Evolutionary conservation across 345 rosid species (phyloP).

Genomic region (Acer yangbiense): DNA sequence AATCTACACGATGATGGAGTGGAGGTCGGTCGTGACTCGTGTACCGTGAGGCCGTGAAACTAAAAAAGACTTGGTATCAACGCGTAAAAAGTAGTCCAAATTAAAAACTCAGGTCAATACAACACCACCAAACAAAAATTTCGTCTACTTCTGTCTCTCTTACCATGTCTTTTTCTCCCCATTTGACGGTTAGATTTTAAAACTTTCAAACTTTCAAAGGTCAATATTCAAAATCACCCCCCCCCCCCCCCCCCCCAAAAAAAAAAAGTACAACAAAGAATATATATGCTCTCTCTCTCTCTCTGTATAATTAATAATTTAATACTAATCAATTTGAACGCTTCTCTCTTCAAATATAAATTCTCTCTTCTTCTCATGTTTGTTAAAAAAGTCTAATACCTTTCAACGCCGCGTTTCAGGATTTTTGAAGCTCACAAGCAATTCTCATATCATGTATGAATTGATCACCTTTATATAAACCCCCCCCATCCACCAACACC

Average conservation of each 20-base stretch:
- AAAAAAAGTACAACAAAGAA: not conserved
- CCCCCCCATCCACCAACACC: not conserved
- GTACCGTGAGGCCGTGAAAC: too few species aligned
- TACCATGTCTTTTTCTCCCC: not conserved
- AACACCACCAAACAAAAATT: not conserved
- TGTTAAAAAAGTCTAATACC: not conserved
- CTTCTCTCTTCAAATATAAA: slow-evolving; percentile 18
- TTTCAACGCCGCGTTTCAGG: slow-evolving; percentile 32
- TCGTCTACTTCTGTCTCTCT: not conserved
- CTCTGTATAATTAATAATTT: not conserved
- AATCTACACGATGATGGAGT: too few species aligned
- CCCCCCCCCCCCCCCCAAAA: not conserved
- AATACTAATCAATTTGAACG: slow-evolving; percentile 31
- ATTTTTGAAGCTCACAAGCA: not conserved
- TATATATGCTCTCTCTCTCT: not conserved
- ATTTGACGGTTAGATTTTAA: slow-evolving; percentile 16
- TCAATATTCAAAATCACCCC: slow-evolving; percentile 48
- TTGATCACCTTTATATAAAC: not conserved
- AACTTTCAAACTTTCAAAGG: slow-evolving; percentile 36
- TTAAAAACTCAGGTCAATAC: not conserved
- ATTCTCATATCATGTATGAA: not conserved
- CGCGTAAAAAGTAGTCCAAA: too few species aligned
- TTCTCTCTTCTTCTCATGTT: not conserved
- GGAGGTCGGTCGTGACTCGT: too few species aligned
- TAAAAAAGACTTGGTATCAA: too few species aligned